Percentiles rank a stretch among this genome's conserved stretches.
phyloP scores from a whole-genome alignment of 73 alveolate species.

The Tetrahymena elliotti region DNA sequence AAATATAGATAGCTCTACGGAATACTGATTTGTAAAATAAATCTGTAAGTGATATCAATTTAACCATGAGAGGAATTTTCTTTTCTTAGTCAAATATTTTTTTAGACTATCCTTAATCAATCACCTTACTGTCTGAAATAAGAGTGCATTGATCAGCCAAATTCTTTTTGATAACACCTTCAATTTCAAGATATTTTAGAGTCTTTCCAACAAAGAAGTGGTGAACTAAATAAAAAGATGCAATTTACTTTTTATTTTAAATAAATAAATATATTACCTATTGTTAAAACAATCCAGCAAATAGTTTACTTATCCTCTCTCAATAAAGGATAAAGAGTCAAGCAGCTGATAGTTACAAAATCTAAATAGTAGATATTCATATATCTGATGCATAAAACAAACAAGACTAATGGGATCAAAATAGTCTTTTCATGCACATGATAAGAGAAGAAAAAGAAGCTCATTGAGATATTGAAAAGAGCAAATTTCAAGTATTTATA shows the following conservation, averaged over 20 bases:
- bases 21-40: background rate
- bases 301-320: slow-evolving; percentile 23
- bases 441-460: slow-evolving; percentile 48
- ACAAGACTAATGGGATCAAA: slow-evolving; percentile 29
- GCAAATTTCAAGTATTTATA: slow-evolving; percentile 1
- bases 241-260: background rate
- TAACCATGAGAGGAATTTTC: background rate
- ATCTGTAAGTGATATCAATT: background rate
- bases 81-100: background rate
- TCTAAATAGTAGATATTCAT: slow-evolving; percentile 1
- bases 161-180: background rate
- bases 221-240: background rate
- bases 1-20: background rate
- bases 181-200: background rate
- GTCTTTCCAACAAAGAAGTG: background rate
- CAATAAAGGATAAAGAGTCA: slow-evolving; percentile 27
- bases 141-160: background rate
- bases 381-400: background rate
- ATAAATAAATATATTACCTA: background rate
- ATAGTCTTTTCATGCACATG: slow-evolving; percentile 61
- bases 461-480: slow-evolving; percentile 23
- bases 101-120: background rate
- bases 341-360: slow-evolving; percentile 4
- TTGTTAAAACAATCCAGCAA: slow-evolving; percentile 1
- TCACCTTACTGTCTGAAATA: background rate